Evolutionary conservation across 139 green algal species (phyloP), one percentile per base, ranked within the genome.

Genomic region (Chlamydomonas schloesseri): DNA sequence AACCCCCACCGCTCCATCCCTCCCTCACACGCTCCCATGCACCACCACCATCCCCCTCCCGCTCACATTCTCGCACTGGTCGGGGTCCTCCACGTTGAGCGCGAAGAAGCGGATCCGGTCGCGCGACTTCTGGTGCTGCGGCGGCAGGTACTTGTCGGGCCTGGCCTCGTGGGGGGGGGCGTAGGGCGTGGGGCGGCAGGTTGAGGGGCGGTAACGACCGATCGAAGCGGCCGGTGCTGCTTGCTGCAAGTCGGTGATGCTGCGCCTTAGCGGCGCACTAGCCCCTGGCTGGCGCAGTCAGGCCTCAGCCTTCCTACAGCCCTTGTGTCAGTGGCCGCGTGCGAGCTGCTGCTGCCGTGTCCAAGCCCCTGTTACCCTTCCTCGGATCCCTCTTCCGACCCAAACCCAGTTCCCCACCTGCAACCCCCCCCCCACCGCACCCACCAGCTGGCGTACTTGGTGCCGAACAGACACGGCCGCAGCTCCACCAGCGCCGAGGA

Each of bases 91-190:
- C 18, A 84, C 34, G 46, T 84, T 84, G 29, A 62, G 47, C 11
- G 62, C 78, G 20, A 84, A 84, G 78, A 46, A 84, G 36, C 42
- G 64, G 8, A 84, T n/a, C 18, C 37, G 47, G 65, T 84, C 46
- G 31, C 33, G 34, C 20, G 67, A 57, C 17, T 28, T 26, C 46
- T 68, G 23, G 64, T 72, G 65, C 53, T 58, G 33, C 74, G 47
- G 37, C 34, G 78, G 78, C 78, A 76, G 50, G 78, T 84, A 84
- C 78, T 75, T 76, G 46, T 84, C 78, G 65, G 78, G 78, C 78
- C 78, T 76, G 42, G 11, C 2, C 3, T 10, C 36, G 29, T 65
- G 67, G 42, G 23, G 64, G 64, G 64, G 64, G 64, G 64, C 78
- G 29, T 67, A 84, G 64, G 28, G 47, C 14, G 28, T 18, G 17